Conservation (phyloP, 208 protist genomes). For the Trypanosoma platydactyli region DNA sequence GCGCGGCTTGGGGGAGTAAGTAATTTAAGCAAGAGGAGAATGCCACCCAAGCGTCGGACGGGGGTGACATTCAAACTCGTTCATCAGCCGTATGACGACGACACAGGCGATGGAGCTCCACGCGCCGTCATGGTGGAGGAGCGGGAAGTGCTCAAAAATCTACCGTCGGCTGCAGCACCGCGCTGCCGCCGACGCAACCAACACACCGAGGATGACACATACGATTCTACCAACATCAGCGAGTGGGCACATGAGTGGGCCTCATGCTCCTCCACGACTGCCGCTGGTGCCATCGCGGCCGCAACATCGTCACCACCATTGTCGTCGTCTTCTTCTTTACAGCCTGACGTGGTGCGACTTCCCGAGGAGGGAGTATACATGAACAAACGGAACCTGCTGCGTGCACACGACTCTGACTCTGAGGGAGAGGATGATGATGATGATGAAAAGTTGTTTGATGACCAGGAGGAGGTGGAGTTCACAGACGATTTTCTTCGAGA, state of each 20-base stretch:
- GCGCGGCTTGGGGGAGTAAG: too few species aligned
- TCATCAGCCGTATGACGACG: slow-evolving; percentile 61
- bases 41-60: slow-evolving; percentile 32
- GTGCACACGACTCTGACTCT: slow-evolving; percentile 26
- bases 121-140: slow-evolving; percentile 58
- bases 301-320: too few species aligned
- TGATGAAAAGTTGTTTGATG: slow-evolving; percentile 76
- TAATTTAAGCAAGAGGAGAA: neutral
- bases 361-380: slow-evolving; percentile 27
- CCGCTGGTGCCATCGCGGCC: neutral
- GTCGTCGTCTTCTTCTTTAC: slow-evolving; percentile 14
- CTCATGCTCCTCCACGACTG: slow-evolving; percentile 25
- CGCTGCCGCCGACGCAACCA: slow-evolving; percentile 3
- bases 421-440: slow-evolving; percentile 14
- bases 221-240: slow-evolving; percentile 7
- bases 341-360: neutral
- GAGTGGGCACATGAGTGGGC: slow-evolving; percentile 29
- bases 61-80: slow-evolving; percentile 74
- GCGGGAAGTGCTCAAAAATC: slow-evolving; percentile 50
- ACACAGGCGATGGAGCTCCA: slow-evolving; percentile 12
- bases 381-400: slow-evolving; percentile 28
- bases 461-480: slow-evolving; percentile 80
- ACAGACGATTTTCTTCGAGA: slow-evolving; percentile 83
- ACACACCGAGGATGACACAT: slow-evolving; percentile 13
- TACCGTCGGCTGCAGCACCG: neutral